Base-by-base conservation (phyloP, 2,329 filamentous ascomycete genomes). In the Colletotrichum orbiculare region DNA sequence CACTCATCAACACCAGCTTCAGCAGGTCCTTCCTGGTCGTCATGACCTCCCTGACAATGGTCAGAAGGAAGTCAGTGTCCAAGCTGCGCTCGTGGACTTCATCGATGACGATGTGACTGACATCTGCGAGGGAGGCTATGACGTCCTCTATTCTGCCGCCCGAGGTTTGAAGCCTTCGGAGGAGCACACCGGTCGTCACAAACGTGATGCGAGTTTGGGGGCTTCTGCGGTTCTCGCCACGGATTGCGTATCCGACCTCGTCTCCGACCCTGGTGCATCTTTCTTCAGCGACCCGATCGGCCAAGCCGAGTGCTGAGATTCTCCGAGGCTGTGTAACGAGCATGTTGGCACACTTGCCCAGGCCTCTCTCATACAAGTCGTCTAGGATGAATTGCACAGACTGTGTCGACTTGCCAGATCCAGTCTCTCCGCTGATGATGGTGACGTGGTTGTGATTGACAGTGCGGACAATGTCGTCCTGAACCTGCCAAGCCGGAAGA, bases 351-450 rank as follows among this genome's bases (percentile, higher is more conserved):
- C 87, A 87, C 11, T 86, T 87, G 2, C 95, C 96, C 8, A 96
- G 83, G 8, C 90, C 87, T 49, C 87, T 85, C 67, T 86, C 84
- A 71, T 97, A 97, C 68, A 98, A 82, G 71, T 98, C 93, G 72
- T 99, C 96, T 2, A 99, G 83, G 47, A 99, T 85, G 76, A 98
- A 99, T 76, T 99, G 96, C 39, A 98, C 93, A 2, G 93, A 96
- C 76, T 99, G 96, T 0, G 96, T 98, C 53, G 93, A 97, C 78
- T 99, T 99, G 73, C 96, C 96, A 15, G 93, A 97, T 57, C 96
- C 96, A 4, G 96, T 99, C 79, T 98, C 96, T 70, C 96, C 96
- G 47, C 94, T 96, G 71, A 99, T 96, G 72, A 99, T 97, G 1
- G 93, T 97, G 54, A 99, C 94, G 76, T 97, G 91, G 72, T 95